Percentiles rank a stretch among this genome's conserved stretches.
Evolutionary conservation across 2,329 filamentous ascomycete species (phyloP).

Genomic region (Talaromyces sp.): DNA sequence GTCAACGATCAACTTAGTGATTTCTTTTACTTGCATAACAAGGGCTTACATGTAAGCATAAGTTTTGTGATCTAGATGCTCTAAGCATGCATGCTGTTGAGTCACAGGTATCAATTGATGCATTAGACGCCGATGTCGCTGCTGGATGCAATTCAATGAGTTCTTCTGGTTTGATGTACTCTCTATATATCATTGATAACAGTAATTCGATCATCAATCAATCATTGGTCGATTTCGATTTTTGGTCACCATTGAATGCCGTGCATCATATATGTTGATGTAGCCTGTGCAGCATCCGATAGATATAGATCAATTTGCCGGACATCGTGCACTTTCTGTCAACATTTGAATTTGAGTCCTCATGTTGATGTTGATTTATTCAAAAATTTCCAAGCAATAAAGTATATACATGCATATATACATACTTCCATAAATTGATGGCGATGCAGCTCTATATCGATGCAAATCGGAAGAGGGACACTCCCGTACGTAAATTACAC

Average conservation of each 20-base stretch:
- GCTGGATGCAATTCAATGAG: background rate
- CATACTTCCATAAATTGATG: background rate
- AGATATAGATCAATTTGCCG: too few species aligned
- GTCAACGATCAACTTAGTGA: background rate
- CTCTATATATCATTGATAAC: too few species aligned
- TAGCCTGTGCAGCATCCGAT: too few species aligned
- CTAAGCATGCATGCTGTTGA: background rate
- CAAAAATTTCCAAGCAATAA: background rate
- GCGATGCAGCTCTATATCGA: background rate
- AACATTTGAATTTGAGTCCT: too few species aligned
- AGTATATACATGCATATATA: background rate
- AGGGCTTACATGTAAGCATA: background rate
- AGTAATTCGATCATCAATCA: too few species aligned
- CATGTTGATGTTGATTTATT: too few species aligned
- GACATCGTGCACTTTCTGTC: too few species aligned
- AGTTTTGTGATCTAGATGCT: background rate
- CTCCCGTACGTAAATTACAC: background rate
- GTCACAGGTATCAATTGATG: background rate
- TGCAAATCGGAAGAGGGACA: background rate
- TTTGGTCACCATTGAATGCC: too few species aligned
- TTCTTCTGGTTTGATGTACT: too few species aligned
- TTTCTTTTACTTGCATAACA: background rate
- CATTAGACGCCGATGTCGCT: background rate
- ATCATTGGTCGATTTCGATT: too few species aligned
- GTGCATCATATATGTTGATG: too few species aligned